Evolutionary conservation across 805 yeast species (phyloP).

Genomic region (Schwanniomyces vanrijiae): DNA sequence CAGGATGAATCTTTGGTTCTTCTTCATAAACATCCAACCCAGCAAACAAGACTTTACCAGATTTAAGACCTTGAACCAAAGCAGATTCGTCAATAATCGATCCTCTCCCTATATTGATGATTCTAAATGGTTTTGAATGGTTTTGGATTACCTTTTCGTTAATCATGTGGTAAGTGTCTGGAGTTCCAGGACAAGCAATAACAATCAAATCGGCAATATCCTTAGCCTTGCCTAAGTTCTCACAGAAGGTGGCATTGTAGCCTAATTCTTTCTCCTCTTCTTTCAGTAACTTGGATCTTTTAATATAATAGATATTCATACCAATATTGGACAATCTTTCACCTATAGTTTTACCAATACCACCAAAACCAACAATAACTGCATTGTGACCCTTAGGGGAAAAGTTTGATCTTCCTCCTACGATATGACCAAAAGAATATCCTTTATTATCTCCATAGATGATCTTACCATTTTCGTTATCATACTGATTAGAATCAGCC

Average conservation of each 20-base stretch:
- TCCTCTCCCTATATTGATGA: conserved; percentile 80
- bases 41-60: conserved; percentile 61
- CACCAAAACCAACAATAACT: conserved; percentile 72
- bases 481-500: conserved; percentile 33
- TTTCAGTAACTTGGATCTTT: conserved; percentile 45
- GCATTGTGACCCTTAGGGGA: conserved; percentile 60
- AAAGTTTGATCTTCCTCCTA: conserved; percentile 45
- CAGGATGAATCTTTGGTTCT: conserved; percentile 58
- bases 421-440: conserved; percentile 43
- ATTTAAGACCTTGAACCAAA: conserved; percentile 55
- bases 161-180: conserved; percentile 56
- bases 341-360: conserved; percentile 69
- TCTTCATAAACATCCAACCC: conserved; percentile 72
- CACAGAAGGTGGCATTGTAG: conserved; percentile 44
- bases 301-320: conserved; percentile 63
- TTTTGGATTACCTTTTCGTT: conserved; percentile 46
- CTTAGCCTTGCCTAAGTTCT: conserved; percentile 31
- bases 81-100: conserved; percentile 66
- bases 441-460: conserved; percentile 10
- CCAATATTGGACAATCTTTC: conserved; percentile 56
- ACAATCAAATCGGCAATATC: conserved; percentile 57
- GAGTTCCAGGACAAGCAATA: conserved; percentile 65
- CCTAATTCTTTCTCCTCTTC: conserved; percentile 37
- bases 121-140: conserved; percentile 54
- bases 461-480: conserved; percentile 27